These are phyloP conservation scores for Colletotrichum liriopes DNA, from an alignment of 2,329 filamentous ascomycete genomes.

Conservation along the genomic window DNA sequence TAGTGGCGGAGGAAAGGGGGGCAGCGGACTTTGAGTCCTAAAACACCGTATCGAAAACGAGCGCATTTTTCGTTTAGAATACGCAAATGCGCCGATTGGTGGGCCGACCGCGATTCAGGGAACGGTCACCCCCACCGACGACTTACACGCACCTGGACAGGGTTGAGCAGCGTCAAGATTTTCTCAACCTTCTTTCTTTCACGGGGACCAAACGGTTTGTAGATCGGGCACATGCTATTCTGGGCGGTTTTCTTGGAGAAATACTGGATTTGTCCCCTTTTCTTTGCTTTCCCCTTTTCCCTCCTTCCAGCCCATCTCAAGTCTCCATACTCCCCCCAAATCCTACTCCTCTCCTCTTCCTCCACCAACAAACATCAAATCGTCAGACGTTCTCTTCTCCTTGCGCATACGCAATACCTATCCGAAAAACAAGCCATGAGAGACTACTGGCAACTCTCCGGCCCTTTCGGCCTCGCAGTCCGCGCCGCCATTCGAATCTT, in stretches of 20 bases:
- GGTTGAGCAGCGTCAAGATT: neutral
- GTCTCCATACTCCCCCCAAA: neutral
- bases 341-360: neutral
- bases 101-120: constrained; percentile 4
- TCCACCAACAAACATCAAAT: neutral
- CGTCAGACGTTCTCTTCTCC: neutral
- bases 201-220: neutral
- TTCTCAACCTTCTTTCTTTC: neutral
- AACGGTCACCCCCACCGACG: constrained; percentile 2
- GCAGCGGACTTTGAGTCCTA: neutral
- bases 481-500: constrained; percentile 32
- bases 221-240: neutral
- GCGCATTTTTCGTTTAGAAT: constrained; percentile 23
- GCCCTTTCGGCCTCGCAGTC: constrained; percentile 30
- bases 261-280: neutral
- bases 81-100: constrained; percentile 22
- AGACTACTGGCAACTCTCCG: constrained; percentile 38
- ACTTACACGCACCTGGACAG: constrained; percentile 25
- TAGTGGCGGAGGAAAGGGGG: constrained; percentile 2
- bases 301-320: neutral
- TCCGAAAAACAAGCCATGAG: constrained; percentile 4
- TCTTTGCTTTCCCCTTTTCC: neutral
- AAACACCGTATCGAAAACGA: constrained; percentile 11
- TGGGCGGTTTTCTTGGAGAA: neutral
- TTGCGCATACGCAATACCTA: neutral